Percentiles rank a stretch among this genome's conserved stretches.
Evolutionary conservation across 2,329 filamentous ascomycete genomes (phyloP).

Genomic region (Colletotrichum cuscutae): DNA sequence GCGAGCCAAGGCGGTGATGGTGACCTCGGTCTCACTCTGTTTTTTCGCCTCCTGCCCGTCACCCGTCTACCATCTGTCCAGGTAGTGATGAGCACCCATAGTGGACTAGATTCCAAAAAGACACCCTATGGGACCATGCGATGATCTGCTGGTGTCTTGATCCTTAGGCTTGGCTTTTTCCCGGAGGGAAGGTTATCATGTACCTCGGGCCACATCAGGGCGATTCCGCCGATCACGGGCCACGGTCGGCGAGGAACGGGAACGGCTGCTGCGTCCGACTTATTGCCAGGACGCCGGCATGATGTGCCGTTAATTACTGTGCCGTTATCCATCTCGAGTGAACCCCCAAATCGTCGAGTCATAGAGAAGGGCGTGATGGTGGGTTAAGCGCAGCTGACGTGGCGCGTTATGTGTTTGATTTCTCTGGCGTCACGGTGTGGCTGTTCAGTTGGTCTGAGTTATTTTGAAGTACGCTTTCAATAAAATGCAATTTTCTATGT

Average conservation of each 20-base stretch:
- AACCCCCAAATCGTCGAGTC: constrained; percentile 1
- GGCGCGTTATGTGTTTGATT: constrained; percentile 1
- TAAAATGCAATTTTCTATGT: background rate
- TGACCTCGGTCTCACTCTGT: background rate
- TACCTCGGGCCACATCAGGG: background rate
- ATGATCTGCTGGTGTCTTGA: constrained; percentile 19
- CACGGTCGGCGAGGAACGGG: background rate
- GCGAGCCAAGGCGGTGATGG: background rate
- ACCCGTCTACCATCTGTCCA: background rate
- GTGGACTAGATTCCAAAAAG: constrained; percentile 7
- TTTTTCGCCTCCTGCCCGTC: constrained; percentile 9
- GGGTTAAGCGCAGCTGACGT: constrained; percentile 9
- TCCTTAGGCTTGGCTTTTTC: background rate
- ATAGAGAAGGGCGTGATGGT: background rate
- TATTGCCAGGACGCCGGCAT: background rate
- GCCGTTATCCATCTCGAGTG: constrained; percentile 1
- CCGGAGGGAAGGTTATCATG: constrained; percentile 6
- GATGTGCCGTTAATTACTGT: background rate
- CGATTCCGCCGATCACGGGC: background rate
- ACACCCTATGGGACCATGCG: constrained; percentile 9
- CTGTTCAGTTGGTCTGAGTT: background rate
- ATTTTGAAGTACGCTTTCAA: constrained; percentile 1
- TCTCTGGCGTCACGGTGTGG: background rate
- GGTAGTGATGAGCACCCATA: constrained; percentile 15
- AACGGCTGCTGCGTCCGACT: background rate